Conservation (phyloP, 2,329 filamentous ascomycete species). For the Orbilia blumenaviensis region DNA sequence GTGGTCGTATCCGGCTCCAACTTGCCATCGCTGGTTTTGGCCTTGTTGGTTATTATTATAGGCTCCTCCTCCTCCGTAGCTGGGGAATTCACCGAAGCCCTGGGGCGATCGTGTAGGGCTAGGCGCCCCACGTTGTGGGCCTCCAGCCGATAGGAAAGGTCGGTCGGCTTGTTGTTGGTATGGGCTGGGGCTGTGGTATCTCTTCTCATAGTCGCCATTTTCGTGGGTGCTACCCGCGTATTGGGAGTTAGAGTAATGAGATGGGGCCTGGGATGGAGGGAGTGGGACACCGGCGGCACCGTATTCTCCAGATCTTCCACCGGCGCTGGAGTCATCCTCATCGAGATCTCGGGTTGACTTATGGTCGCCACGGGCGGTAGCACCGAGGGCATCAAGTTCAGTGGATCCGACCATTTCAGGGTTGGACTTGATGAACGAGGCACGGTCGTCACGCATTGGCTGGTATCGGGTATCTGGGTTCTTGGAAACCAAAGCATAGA, state of each 20-base stretch:
- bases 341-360: constrained; percentile 73
- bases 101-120: constrained; percentile 48
- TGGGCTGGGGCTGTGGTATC: constrained; percentile 48
- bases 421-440: constrained; percentile 97
- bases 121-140: constrained; percentile 62
- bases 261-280: constrained; percentile 58
- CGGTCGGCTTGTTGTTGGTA: constrained; percentile 59
- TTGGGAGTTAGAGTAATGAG: constrained; percentile 49
- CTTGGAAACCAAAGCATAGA: constrained; percentile 85
- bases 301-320: constrained; percentile 61
- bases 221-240: constrained; percentile 47
- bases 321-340: constrained; percentile 76
- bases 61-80: constrained; percentile 59
- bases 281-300: constrained; percentile 60
- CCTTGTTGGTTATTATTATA: constrained; percentile 55
- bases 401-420: constrained; percentile 79
- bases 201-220: constrained; percentile 47
- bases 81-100: constrained; percentile 55
- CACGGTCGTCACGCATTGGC: constrained; percentile 94
- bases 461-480: constrained; percentile 95
- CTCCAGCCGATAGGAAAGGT: constrained; percentile 59
- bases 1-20: constrained; percentile 68
- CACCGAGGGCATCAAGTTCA: constrained; percentile 87
- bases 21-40: constrained; percentile 66
- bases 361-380: constrained; percentile 82